Percentiles rank a stretch among this genome's conserved stretches.
Evolutionary conservation across 2,329 filamentous ascomycete genomes (phyloP).

Genomic region (Clonostachys sp.): DNA sequence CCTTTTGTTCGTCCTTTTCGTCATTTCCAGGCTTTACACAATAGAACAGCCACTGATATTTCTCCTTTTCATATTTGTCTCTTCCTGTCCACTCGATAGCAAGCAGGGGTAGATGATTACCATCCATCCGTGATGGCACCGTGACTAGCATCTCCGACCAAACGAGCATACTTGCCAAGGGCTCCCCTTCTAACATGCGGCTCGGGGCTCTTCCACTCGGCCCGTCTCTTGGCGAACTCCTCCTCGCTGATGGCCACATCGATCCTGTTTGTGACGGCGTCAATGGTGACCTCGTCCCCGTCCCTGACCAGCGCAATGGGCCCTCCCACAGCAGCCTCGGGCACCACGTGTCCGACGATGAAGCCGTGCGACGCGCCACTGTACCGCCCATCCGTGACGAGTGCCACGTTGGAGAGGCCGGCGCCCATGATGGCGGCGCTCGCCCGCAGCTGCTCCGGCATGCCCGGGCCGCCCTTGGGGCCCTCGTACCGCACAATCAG

Average conservation of each 20-base stretch:
- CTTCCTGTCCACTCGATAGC: too few species aligned
- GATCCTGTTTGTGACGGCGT: slow-evolving; percentile 68
- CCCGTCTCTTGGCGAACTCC: slow-evolving; percentile 54
- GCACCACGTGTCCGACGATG: slow-evolving; percentile 83
- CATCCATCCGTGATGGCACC: slow-evolving; percentile 51
- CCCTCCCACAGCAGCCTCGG: slow-evolving; percentile 80
- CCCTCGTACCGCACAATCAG: slow-evolving; percentile 91
- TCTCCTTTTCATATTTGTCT: too few species aligned
- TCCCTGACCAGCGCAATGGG: slow-evolving; percentile 80
- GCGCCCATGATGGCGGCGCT: slow-evolving; percentile 90
- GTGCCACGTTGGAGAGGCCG: slow-evolving; percentile 69
- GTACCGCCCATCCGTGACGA: slow-evolving; percentile 73
- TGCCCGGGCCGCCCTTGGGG: slow-evolving; percentile 87
- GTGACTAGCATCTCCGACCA: slow-evolving; percentile 55
- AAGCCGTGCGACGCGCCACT: slow-evolving; percentile 82
- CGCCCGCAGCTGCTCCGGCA: slow-evolving; percentile 95
- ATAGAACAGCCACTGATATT: too few species aligned
- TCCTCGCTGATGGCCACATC: slow-evolving; percentile 61
- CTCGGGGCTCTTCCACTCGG: slow-evolving; percentile 58
- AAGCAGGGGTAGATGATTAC: too few species aligned
- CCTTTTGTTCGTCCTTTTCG: too few species aligned
- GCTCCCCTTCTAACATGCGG: slow-evolving; percentile 59
- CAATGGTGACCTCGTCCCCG: slow-evolving; percentile 77
- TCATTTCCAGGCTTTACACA: too few species aligned
- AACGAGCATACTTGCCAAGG: slow-evolving; percentile 62